phyloP scores from a whole-genome alignment of 139 green algal genomes.

The Haematococcus sp. region DNA sequence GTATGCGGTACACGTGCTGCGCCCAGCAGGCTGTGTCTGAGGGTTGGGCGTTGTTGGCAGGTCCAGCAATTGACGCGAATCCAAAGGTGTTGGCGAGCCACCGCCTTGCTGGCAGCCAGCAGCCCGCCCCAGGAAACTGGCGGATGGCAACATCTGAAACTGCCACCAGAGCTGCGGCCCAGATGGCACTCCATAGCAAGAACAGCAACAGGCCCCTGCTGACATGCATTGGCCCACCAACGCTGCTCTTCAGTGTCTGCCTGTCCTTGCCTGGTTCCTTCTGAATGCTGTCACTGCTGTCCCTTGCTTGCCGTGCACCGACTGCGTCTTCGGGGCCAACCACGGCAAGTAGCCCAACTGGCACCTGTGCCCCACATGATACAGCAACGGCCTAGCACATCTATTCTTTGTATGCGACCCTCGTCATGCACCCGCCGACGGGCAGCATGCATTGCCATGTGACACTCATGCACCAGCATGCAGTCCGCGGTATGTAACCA shows the following conservation, averaged over 20 bases:
- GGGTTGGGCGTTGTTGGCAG: background rate
- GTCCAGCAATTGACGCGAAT: no score
- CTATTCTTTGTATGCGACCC: no score
- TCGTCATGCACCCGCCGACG: no score
- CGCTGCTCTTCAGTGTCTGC: background rate
- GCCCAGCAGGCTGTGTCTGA: constrained; percentile 25
- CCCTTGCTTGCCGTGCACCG: background rate
- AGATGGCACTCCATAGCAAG: background rate
- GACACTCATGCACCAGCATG: constrained; percentile 1
- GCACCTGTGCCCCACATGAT: constrained; percentile 3
- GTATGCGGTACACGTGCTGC: constrained; percentile 31
- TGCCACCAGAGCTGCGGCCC: background rate
- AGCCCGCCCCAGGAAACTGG: background rate
- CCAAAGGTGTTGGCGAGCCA: no score
- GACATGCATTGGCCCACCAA: background rate
- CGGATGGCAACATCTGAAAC: background rate
- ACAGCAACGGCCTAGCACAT: background rate
- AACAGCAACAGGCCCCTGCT: background rate
- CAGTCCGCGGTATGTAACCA: background rate
- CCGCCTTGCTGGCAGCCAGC: background rate
- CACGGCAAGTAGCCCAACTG: background rate
- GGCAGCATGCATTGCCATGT: no score
- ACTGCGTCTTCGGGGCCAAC: background rate
- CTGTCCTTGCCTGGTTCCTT: background rate
- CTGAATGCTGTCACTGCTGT: constrained; percentile 2